Evolutionary conservation across 2,329 filamentous ascomycete species (phyloP).

Genomic region (Diaporthe ilicicola): DNA sequence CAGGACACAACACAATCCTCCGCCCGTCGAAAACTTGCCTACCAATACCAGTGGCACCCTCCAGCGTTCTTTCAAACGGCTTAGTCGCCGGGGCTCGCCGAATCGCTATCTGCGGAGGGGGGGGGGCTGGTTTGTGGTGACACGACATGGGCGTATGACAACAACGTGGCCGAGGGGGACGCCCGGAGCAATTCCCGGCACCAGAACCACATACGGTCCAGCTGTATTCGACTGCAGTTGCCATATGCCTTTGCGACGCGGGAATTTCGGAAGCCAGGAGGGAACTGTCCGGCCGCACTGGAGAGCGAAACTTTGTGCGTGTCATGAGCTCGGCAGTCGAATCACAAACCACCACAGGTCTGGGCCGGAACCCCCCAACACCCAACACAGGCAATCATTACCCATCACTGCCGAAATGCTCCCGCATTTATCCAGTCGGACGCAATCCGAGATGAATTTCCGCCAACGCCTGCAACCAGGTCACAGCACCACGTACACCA

Average conservation of each 20-base stretch:
- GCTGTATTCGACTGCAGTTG: not conserved
- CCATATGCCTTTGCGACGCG: not conserved
- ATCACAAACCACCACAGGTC: not conserved
- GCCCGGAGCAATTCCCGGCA: not conserved
- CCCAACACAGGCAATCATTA: not conserved
- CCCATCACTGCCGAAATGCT: too few relatives aligned
- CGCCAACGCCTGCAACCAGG: not conserved
- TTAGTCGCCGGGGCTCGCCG: conserved; percentile 2
- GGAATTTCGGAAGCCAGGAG: not conserved
- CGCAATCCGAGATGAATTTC: not conserved
- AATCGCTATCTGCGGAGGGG: not conserved
- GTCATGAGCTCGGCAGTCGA: conserved; percentile 20
- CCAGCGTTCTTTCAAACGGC: not conserved
- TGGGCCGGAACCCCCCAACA: not conserved
- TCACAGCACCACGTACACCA: not conserved
- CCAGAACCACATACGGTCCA: not conserved
- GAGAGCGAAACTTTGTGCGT: conserved; percentile 18
- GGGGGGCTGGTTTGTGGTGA: conserved; percentile 8
- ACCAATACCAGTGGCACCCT: not conserved
- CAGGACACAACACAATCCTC: not conserved
- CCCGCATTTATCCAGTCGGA: not conserved
- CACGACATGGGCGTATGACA: conserved; percentile 22
- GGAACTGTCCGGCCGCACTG: not conserved
- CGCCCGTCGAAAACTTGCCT: not conserved
- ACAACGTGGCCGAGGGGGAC: conserved; percentile 13